These are phyloP conservation scores for Diutina rugosa DNA, from an alignment of 1,139 yeast species.

Conservation along the genomic window DNA sequence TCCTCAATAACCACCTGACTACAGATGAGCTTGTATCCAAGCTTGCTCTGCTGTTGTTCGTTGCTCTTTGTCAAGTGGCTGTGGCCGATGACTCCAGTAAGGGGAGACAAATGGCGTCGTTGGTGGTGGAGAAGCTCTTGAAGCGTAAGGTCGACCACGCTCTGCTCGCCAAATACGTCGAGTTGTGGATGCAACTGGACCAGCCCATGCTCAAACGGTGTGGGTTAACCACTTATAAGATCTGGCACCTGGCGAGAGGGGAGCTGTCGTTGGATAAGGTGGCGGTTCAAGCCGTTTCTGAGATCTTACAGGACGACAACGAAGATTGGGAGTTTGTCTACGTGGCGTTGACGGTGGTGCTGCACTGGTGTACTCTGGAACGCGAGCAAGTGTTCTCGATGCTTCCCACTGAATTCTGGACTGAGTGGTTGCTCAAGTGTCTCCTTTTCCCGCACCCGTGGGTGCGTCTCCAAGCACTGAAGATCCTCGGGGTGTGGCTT, in stretches of 20 bases:
- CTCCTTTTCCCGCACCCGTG: constrained; percentile 83
- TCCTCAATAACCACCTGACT: constrained; percentile 47
- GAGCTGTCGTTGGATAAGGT: constrained; percentile 23
- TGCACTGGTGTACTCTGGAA: constrained; percentile 20
- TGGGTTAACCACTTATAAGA: constrained; percentile 63
- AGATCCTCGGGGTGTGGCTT: constrained; percentile 44
- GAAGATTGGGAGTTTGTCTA: constrained; percentile 68
- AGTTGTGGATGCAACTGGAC: constrained; percentile 57
- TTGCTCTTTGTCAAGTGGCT: constrained; percentile 65
- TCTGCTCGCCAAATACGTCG: constrained; percentile 38
- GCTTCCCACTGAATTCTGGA: constrained; percentile 11
- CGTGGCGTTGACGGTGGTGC: constrained; percentile 45
- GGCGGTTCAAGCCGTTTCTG: constrained; percentile 23
- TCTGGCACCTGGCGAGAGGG: constrained; percentile 39
- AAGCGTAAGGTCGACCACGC: constrained; percentile 29
- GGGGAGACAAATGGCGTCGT: constrained; percentile 78
- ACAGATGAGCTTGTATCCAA: constrained; percentile 48
- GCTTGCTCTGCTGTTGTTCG: constrained; percentile 65
- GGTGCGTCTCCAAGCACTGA: constrained; percentile 66
- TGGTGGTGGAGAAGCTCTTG: constrained; percentile 46
- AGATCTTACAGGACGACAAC: constrained; percentile 21
- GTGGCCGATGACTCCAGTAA: constrained; percentile 69
- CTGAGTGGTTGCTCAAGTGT: constrained; percentile 14
- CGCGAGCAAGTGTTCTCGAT: constrained; percentile 17
- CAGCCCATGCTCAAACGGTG: constrained; percentile 47